These are phyloP conservation scores for Arachnomyces sp. DNA, from an alignment of 2,329 filamentous ascomycete genomes.

Conservation along the genomic window DNA sequence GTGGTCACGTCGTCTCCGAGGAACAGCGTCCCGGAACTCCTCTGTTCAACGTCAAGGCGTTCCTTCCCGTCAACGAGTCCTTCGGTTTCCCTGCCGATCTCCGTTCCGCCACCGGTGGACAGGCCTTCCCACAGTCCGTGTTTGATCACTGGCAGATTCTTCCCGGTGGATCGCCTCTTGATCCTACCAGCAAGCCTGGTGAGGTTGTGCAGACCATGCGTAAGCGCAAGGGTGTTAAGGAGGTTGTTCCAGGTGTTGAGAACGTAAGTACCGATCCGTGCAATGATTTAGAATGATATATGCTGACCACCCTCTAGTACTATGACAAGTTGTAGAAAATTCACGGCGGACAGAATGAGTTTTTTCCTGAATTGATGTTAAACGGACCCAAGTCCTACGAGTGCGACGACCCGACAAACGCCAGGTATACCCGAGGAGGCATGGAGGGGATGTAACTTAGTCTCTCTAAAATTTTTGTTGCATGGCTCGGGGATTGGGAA, in stretches of 20 bases:
- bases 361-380: constrained; percentile 17
- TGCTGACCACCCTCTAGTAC: constrained; percentile 58
- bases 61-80: constrained; percentile 92
- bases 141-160: constrained; percentile 99
- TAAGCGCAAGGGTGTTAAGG: constrained; percentile 99
- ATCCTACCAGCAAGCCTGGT: constrained; percentile 72
- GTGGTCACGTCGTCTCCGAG: constrained; percentile 98
- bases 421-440: constrained; percentile 3
- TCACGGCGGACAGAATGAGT: constrained; percentile 22
- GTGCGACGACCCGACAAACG: constrained; percentile 35
- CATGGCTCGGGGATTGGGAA: background rate
- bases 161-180: constrained; percentile 85
- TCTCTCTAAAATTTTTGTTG: no score
- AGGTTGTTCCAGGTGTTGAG: constrained; percentile 81
- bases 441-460: background rate
- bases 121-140: constrained; percentile 97
- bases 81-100: constrained; percentile 99
- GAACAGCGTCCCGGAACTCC: constrained; percentile 97
- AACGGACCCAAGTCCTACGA: constrained; percentile 29
- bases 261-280: constrained; percentile 65
- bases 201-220: constrained; percentile 79
- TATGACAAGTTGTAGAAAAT: constrained; percentile 91
- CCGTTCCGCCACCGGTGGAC: constrained; percentile 82
- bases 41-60: constrained; percentile 98
- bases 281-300: constrained; percentile 12